Evolutionary conservation across 1,284 basidiomycete genomes (phyloP).

Genomic region (Prillingera fragicola): DNA sequence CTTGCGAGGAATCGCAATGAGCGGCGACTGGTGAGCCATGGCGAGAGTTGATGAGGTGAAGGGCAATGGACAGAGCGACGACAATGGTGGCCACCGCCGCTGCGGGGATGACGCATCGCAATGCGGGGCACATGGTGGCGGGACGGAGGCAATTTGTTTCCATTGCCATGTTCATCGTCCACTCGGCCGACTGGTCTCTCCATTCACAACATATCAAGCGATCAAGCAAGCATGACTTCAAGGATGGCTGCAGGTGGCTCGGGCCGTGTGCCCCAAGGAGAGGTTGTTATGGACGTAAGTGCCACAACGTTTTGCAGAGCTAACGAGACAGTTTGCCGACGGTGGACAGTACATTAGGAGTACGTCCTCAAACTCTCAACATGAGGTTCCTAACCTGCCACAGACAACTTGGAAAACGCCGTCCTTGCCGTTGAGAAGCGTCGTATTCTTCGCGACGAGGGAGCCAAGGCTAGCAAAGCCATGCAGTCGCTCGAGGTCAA

Average conservation of each 20-base stretch:
- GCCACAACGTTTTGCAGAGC: neutral
- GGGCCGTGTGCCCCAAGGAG: constrained; percentile 38
- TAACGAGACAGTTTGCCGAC: constrained; percentile 39
- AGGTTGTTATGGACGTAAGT: constrained; percentile 43
- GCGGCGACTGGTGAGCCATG: constrained; percentile 48
- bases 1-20: constrained; percentile 54
- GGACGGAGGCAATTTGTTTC: neutral
- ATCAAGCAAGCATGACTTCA: constrained; percentile 9
- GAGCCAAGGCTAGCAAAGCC: constrained; percentile 36
- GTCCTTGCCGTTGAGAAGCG: constrained; percentile 36
- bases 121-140: neutral
- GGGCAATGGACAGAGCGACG: neutral
- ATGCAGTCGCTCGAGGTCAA: constrained; percentile 36
- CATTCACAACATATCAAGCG: neutral
- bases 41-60: neutral
- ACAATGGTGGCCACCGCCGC: neutral
- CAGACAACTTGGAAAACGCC: constrained; percentile 40
- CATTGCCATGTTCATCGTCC: neutral
- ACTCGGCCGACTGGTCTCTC: neutral
- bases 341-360: constrained; percentile 43
- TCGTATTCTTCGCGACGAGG: constrained; percentile 37
- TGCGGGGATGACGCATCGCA: neutral
- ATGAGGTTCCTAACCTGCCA: constrained; percentile 2
- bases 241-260: constrained; percentile 23
- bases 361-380: constrained; percentile 10